These are phyloP conservation scores for Cardiospermum halicacabum DNA, from an alignment of 345 rosid genomes.

Conservation along the genomic window DNA sequence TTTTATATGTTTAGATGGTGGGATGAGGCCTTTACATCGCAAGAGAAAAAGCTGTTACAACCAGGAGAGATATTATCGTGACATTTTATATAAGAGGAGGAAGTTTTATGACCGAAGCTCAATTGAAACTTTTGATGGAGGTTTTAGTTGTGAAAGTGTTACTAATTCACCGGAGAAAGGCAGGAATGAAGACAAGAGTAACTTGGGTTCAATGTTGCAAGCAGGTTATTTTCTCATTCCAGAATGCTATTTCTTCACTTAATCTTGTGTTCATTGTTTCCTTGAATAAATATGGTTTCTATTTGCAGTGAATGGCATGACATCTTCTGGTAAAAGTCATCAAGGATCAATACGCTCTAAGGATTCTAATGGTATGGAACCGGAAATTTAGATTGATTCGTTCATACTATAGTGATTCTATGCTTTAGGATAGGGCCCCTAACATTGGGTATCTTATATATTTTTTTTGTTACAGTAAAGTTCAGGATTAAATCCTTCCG, in stretches of 20 bases:
- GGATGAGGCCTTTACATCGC: conserved; percentile 41
- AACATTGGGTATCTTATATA: conserved; percentile 22
- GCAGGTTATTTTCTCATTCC: conserved; percentile 38
- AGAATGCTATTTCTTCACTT: conserved; percentile 6
- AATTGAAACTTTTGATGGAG: conserved; percentile 60
- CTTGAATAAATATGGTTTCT: conserved; percentile 10
- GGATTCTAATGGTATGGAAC: conserved; percentile 64
- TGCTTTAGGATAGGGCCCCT: conserved; percentile 17
- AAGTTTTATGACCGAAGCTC: conserved; percentile 50
- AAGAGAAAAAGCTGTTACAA: conserved; percentile 53
- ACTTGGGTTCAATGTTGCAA: conserved; percentile 19
- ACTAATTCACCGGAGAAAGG: conserved; percentile 61
- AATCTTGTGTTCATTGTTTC: conserved; percentile 14
- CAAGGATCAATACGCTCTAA: conserved; percentile 38
- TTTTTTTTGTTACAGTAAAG: conserved; percentile 81
- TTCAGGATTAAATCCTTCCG: conserved; percentile 82
- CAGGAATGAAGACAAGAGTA: conserved; percentile 29
- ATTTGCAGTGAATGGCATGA: conserved; percentile 38
- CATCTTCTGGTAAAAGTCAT: conserved; percentile 41
- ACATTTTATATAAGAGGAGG: conserved; percentile 54
- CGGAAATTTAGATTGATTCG: conserved; percentile 15
- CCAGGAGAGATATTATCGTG: conserved; percentile 40
- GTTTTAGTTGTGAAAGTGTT: conserved; percentile 79
- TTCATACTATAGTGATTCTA: conserved; percentile 10
- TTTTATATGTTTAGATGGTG: conserved; percentile 41